These are phyloP conservation scores for Francoa sonchifolia DNA, from an alignment of 441 rosid species.

Conservation along the genomic window DNA sequence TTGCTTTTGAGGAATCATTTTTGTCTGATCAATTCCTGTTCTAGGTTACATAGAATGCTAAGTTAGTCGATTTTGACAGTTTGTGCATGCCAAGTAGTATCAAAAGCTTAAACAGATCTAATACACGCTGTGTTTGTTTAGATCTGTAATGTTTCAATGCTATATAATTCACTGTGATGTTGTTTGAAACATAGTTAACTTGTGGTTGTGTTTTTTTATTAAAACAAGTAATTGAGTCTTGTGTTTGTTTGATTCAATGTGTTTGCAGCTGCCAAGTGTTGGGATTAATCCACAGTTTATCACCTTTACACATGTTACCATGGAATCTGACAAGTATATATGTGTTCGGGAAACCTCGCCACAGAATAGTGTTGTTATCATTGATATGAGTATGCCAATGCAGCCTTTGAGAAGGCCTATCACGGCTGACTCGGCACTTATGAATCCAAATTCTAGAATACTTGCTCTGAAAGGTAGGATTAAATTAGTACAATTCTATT, in stretches of 20 bases:
- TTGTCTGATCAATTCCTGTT: neutral
- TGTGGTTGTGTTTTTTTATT: neutral
- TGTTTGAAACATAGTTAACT: conserved; percentile 1
- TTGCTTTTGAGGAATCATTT: too few species aligned
- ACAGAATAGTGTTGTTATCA: conserved; percentile 88
- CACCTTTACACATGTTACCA: conserved; percentile 79
- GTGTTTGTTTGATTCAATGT: conserved; percentile 6
- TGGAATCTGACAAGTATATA: conserved; percentile 56
- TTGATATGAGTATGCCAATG: conserved; percentile 89
- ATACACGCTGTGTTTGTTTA: too few species aligned
- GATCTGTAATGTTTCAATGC: too few species aligned
- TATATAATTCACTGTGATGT: too few species aligned
- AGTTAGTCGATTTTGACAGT: too few species aligned
- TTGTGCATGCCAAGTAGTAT: too few species aligned
- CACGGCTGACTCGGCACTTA: conserved; percentile 94
- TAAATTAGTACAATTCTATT: neutral
- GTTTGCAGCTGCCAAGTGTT: conserved; percentile 48
- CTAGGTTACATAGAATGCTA: too few species aligned
- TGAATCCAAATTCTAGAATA: conserved; percentile 88
- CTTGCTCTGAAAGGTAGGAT: conserved; percentile 74
- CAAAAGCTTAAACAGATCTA: too few species aligned
- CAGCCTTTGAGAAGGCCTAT: conserved; percentile 95
- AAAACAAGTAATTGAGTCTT: too few species aligned
- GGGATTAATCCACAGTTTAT: conserved; percentile 86
- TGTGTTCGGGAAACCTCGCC: conserved; percentile 85